Evolutionary conservation across 2,329 filamentous ascomycete species (phyloP), one percentile per base, ranked within the genome.

Genomic region (Colletotrichum cuscutae): DNA sequence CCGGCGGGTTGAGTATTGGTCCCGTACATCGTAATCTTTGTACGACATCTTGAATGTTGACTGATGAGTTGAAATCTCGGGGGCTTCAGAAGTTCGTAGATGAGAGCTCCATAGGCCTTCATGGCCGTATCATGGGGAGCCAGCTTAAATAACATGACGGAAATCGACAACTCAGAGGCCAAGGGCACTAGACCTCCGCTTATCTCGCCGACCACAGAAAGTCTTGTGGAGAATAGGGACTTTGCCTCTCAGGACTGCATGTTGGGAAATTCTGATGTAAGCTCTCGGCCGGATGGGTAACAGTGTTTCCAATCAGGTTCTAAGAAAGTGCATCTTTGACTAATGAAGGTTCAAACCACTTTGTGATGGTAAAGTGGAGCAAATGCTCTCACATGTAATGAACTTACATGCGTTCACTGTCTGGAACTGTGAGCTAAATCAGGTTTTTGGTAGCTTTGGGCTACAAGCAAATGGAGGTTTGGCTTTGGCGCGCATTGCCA

Each of bases 41-140:
- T 72, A 37, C 1, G 54, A n/a, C 70, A 72, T 72, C 5, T 9
- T 64, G n/a, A 6, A 3, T 42, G n/a, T 7, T 7, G 24, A n/a
- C 3, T 35, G 26, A 19, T 19, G 13, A 7, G 24, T 12, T 12
- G 7, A 8, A 52, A 19, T 8, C 6, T 28, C 3, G 5, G 3
- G 30, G 30, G 30, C 37, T 62, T 62, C 4, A 6, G 19, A 3
- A 26, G 22, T 46, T 8, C 1, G 49, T 7, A 8, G 1, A 11
- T 26, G 13, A 13, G 30, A 32, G 5, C 6, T n/a, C 37, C 3
- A 52, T 4, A 12, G 19, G 11, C 30, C 1, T 8, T 5, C 2
- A 15, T 26, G 52, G 9, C 30, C 26, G 35, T 28, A 22, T 0
- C 7, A 7, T 19, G 22, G 24, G n/a, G 13, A 22, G 3, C 12